Base-by-base conservation (phyloP, 2,329 filamentous ascomycete species). In the Knoxdaviesia capensis region DNA sequence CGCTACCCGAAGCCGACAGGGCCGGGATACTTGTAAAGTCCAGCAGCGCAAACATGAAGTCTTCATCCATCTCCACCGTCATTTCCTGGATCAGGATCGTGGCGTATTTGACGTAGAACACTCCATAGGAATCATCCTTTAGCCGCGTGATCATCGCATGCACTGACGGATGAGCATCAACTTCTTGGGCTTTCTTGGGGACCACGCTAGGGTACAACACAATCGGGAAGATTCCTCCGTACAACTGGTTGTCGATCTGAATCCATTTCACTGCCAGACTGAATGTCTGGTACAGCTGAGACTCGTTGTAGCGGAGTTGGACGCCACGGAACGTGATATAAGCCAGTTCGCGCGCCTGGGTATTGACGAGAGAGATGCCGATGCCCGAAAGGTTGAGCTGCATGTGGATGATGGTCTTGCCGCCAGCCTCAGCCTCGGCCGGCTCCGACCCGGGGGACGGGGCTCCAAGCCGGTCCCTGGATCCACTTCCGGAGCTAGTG, bases 61-160 rank as follows among this genome's bases (percentile, higher is more conserved):
- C 90, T 53, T 98, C 90, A 49, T 98, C 90, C 40, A 98, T 77
- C 52, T 98, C 90, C 3, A 98, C 69, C 0, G 90, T 98, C 87
- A 98, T 94, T 58, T 98, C 87, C 58, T 98, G 90, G 38, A 98
- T 65, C 32, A 98, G 65, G 38, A 98, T 60, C 0, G 88, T 94
- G 28, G 90, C 88, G 58, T 98, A 98, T 59, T 98, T 98, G 69
- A 98, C 87, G 60, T 98, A 98, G 7, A 94, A 65, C 28, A 98
- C 90, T 52, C 90, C 90, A 54, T 96, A 98, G 1, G 87, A 94
- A 54, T 98, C 88, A 53, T 98, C 90, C 63, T 98, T 98, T 56
- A 98, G 88, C 31, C 86, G 74, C 7, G 88, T 94, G 43, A 94
- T 69, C 68, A 87, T 88, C 9, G 79, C 77, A 52, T 94, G 87